Evolutionary conservation across 305 asterid species (phyloP).

Genomic region (Solanum hybrid): DNA sequence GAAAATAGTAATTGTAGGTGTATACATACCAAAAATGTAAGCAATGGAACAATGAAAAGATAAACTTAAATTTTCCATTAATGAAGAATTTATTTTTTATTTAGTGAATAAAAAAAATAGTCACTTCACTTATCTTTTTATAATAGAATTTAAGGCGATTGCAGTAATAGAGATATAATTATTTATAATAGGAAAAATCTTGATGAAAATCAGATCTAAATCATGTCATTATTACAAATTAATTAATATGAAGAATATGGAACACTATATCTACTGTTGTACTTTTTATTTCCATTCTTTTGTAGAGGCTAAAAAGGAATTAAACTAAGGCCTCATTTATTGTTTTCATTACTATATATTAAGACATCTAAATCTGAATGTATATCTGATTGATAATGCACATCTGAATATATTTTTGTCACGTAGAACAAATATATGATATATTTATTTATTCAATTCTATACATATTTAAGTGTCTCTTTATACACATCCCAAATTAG

Average conservation of each 20-base stretch:
- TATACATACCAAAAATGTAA: background rate
- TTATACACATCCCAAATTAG: no score
- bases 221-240: background rate
- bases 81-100: background rate
- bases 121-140: background rate
- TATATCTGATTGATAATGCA: fast-evolving
- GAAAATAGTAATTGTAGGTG: background rate
- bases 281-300: background rate
- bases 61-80: background rate
- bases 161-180: no score
- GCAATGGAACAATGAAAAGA: background rate
- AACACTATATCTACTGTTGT: background rate
- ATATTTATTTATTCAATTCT: no score
- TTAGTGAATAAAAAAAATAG: background rate
- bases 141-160: background rate
- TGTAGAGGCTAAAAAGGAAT: background rate
- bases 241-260: background rate
- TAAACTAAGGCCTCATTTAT: background rate
- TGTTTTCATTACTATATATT: no score
- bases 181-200: background rate
- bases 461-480: background rate
- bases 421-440: no score
- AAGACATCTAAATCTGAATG: background rate
- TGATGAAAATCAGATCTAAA: background rate
- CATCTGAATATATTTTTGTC: no score